These are phyloP conservation scores for Sporisorium graminicola DNA, from an alignment of 1,284 basidiomycete species.

Conservation along the genomic window DNA sequence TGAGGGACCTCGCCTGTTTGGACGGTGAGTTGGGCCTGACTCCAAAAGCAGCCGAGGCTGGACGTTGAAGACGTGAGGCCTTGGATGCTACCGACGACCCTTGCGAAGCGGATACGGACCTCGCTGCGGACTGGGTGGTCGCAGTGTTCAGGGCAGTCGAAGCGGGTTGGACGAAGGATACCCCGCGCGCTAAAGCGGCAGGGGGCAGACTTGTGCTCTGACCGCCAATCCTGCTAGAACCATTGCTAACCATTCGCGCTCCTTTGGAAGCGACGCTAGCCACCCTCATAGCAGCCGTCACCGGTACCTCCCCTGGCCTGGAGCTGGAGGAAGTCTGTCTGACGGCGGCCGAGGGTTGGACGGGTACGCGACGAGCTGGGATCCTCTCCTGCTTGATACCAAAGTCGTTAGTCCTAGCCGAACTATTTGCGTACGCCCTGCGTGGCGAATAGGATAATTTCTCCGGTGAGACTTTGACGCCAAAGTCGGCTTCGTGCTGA, in stretches of 20 bases:
- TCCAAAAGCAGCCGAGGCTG: constrained; percentile 26
- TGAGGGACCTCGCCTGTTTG: constrained; percentile 27
- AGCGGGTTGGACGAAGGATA: not conserved
- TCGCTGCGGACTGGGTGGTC: not conserved
- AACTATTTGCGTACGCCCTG: constrained; percentile 36
- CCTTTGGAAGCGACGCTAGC: constrained; percentile 40
- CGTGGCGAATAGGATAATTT: constrained; percentile 38
- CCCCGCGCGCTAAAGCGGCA: constrained; percentile 20
- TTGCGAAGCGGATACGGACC: constrained; percentile 6
- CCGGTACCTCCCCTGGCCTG: constrained; percentile 2
- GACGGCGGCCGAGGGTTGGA: constrained; percentile 11
- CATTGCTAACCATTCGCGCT: constrained; percentile 16
- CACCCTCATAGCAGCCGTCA: not conserved
- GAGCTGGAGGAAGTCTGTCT: constrained; percentile 12
- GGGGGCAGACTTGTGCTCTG: constrained; percentile 22
- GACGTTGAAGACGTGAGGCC: constrained; percentile 27
- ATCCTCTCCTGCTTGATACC: constrained; percentile 31
- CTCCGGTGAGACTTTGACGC: constrained; percentile 46
- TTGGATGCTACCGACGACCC: constrained; percentile 38
- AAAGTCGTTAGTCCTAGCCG: constrained; percentile 30
- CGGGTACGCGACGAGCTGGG: constrained; percentile 38
- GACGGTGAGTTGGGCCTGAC: constrained; percentile 20
- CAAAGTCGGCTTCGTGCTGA: constrained; percentile 52
- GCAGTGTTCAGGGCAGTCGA: not conserved
- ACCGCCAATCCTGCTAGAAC: constrained; percentile 23